These are phyloP conservation scores for Vicia faba DNA, from an alignment of 306 rosid genomes.

Conservation along the genomic window DNA sequence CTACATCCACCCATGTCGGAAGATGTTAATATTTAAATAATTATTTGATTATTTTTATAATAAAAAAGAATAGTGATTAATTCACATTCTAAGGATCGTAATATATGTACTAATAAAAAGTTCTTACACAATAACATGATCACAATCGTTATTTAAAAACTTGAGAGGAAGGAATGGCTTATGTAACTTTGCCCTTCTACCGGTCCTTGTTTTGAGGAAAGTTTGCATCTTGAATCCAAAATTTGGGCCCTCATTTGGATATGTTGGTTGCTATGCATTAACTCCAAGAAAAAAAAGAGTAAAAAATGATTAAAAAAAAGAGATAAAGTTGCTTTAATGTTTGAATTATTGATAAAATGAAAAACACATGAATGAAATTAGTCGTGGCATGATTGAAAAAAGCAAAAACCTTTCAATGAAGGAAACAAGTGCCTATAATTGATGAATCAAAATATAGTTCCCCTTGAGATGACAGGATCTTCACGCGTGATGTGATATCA, in stretches of 20 bases:
- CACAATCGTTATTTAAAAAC: too few species aligned
- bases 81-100: too few species aligned
- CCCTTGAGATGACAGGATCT: constrained; percentile 32
- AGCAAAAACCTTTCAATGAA: not conserved
- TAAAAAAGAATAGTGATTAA: too few species aligned
- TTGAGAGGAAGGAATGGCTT: not conserved
- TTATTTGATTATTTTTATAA: too few species aligned
- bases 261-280: constrained; percentile 18
- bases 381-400: constrained; percentile 38
- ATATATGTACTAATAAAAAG: too few species aligned
- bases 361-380: constrained; percentile 26
- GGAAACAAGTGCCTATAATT: constrained; percentile 34
- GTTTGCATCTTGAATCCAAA: constrained; percentile 16
- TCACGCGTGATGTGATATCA: constrained; percentile 45
- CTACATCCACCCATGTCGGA: too few species aligned
- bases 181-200: not conserved
- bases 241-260: constrained; percentile 9
- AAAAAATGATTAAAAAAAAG: not conserved
- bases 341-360: constrained; percentile 27
- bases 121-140: too few species aligned
- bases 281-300: constrained; percentile 11
- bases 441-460: constrained; percentile 33
- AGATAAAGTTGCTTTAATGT: constrained; percentile 15
- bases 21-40: too few species aligned
- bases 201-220: constrained; percentile 7